Evolutionary conservation across 1,284 basidiomycete species (phyloP).

Genomic region (Kalmanozyma brasiliensis): DNA sequence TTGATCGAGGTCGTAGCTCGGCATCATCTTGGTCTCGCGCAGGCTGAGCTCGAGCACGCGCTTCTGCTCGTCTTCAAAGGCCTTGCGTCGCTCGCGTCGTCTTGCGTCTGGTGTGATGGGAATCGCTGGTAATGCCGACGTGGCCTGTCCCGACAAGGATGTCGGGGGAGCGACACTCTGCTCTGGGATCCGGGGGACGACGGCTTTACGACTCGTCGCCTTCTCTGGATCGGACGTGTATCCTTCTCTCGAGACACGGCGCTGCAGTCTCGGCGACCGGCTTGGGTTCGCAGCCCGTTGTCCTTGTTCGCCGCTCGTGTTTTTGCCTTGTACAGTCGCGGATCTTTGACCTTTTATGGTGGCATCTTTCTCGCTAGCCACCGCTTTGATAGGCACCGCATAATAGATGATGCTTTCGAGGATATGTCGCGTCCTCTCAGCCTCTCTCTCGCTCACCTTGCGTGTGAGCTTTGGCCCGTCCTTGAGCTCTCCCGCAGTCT

Average conservation of each 20-base stretch:
- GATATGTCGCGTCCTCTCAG: conserved; percentile 28
- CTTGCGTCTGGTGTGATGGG: conserved; percentile 10
- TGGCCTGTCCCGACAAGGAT: background rate
- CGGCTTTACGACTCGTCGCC: conserved; percentile 11
- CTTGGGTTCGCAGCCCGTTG: background rate
- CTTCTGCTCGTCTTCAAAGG: conserved; percentile 38
- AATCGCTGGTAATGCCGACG: background rate
- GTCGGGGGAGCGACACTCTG: background rate
- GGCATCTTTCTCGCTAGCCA: background rate
- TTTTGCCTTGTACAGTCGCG: background rate
- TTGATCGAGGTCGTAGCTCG: conserved; percentile 41
- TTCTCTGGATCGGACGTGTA: conserved; percentile 46
- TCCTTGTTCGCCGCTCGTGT: background rate
- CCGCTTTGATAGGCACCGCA: conserved; percentile 16
- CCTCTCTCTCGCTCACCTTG: conserved; percentile 28
- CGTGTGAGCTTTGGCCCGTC: conserved; percentile 12
- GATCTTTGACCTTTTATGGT: background rate
- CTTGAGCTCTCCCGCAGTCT: background rate
- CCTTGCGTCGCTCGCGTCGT: conserved; percentile 29
- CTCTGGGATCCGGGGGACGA: background rate
- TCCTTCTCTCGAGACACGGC: conserved; percentile 26
- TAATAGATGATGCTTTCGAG: conserved; percentile 39
- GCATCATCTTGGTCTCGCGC: conserved; percentile 53
- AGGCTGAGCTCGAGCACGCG: conserved; percentile 41
- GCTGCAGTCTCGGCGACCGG: conserved; percentile 10